phyloP scores from a whole-genome alignment of 2,329 filamentous ascomycete genomes.

The Neofusicoccum parvum region DNA sequence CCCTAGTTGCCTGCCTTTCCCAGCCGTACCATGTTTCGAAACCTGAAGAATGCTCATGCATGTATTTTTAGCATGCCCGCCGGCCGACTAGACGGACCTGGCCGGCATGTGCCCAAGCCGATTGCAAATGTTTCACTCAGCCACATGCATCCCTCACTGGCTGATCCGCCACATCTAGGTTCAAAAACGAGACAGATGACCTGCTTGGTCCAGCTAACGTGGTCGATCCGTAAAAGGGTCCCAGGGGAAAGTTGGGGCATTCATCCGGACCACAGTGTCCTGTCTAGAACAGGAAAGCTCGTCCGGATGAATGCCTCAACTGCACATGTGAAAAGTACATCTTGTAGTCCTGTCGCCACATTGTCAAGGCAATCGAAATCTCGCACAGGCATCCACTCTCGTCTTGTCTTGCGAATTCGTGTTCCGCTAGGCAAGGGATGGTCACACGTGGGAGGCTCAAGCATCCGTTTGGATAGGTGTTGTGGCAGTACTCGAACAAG shows the following conservation, averaged over 20 bases:
- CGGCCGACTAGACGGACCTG: neutral
- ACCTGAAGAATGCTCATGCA: slow-evolving; percentile 11
- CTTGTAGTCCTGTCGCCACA: too few relatives aligned
- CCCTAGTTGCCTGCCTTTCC: slow-evolving; percentile 1
- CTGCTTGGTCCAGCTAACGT: too few relatives aligned
- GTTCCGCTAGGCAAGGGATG: too few relatives aligned
- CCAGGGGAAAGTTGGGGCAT: too few relatives aligned
- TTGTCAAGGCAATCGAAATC: neutral
- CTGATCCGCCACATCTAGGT: neutral
- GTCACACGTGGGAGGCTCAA: too few relatives aligned
- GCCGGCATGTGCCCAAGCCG: neutral
- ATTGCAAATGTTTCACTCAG: slow-evolving; percentile 10
- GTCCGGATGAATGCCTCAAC: neutral
- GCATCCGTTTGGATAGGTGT: too few relatives aligned
- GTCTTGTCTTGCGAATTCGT: too few relatives aligned
- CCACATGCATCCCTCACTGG: neutral
- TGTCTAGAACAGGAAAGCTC: too few relatives aligned
- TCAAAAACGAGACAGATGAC: too few relatives aligned
- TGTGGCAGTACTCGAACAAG: too few relatives aligned
- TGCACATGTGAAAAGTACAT: neutral
- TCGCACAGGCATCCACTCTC: too few relatives aligned
- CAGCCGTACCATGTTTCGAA: slow-evolving; percentile 4
- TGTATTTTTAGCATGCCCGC: slow-evolving; percentile 15
- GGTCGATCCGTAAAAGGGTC: too few relatives aligned
- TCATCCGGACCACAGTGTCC: neutral